Base-by-base conservation (phyloP, 1,139 yeast species). In the Kodamaea derodonti region DNA sequence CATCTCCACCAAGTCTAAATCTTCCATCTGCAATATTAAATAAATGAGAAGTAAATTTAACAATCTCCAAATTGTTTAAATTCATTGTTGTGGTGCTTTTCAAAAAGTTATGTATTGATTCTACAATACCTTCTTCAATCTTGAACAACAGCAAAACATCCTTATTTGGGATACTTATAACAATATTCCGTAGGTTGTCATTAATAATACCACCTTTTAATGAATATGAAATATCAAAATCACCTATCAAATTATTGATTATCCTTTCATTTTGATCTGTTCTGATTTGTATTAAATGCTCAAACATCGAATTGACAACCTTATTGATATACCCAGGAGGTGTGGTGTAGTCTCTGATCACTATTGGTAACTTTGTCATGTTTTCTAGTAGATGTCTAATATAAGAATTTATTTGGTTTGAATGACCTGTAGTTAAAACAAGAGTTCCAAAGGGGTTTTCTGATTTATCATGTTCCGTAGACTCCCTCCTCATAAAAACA, bases 1-100 rank as follows among this genome's bases (percentile, higher is more conserved):
- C 29, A 18, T 44, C 46, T 12, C 40, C 45, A 30, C 56, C 45
- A 14, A 51, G 34, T 27, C 43, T 38, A 27, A 48, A 33, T 35
- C 39, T 45, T 17, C 60, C 62, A 24, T 57, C 61, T 17, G 43
- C 46, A 15, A 53, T 35, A 22, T 45, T 48, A 16, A 60, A 34
- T 23, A 57, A 42, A 17, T 43, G 39, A 20, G 57, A 48, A 4
- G 43, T 39, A 29, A 62, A 51, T 36, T 48, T 48, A 8, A 41
- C 38, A 14, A 62, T 38, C 5, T 40, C 36, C 31, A 62, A 40
- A 17, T 52, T 50, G 13, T 44, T 43, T 26, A 60, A 46, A 22
- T 47, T 45, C 8, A 62, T 31, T 16, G 47, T 46, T 13, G 60
- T 52, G 4, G 45, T 35, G 8, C 38, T 32, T 20, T 47, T 36